Evolutionary conservation across 805 yeast genomes (phyloP), one percentile per base, ranked within the genome.

Genomic region (Candida ulmi): DNA sequence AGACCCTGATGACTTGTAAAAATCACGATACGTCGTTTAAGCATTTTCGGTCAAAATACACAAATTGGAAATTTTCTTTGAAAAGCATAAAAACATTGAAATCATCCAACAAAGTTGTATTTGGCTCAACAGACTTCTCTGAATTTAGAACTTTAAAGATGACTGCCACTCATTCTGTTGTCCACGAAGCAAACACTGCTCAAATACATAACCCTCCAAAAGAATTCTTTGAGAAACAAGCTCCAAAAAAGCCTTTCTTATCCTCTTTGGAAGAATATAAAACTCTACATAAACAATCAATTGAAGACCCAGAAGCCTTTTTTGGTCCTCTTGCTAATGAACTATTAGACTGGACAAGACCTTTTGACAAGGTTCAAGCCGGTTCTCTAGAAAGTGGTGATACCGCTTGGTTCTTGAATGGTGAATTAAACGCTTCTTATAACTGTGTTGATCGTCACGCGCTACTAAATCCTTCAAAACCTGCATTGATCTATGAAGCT

Each of bases 371-470:
- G 43, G 93, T 67, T 30, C 40, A 44, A 31, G 24, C 46, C 16
- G 95, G 93, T 28, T 71, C 83, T 39, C 17, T 31, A 13, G 34
- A 31, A 13, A 31, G 19, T n/a, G 34, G 73, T 32, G 74, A 69
- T 46, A 66, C 71, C 17, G 76, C 86, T 26, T 85, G 93, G 93
- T 85, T 85, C 58, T 62, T 83, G 24, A 83, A 81, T 41, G 95
- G 95, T 45, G 78, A 83, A 58, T 66, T 85, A 57, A 85, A 85
- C 55, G 95, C 95, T 15, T 74, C 80, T 37, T 85, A 78, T 66
- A 85, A 85, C 61, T 77, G 86, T 71, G 85, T 85, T 39, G 95
- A 85, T 63, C 74, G 93, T 62, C 84, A 83, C 62, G 95, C 95
- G 1, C 67, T 79, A 40, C 61, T 67, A 29, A 73, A 73, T 56